Base-by-base conservation (phyloP, 768 basidiomycete genomes). In the Crepidotus variabilis region DNA sequence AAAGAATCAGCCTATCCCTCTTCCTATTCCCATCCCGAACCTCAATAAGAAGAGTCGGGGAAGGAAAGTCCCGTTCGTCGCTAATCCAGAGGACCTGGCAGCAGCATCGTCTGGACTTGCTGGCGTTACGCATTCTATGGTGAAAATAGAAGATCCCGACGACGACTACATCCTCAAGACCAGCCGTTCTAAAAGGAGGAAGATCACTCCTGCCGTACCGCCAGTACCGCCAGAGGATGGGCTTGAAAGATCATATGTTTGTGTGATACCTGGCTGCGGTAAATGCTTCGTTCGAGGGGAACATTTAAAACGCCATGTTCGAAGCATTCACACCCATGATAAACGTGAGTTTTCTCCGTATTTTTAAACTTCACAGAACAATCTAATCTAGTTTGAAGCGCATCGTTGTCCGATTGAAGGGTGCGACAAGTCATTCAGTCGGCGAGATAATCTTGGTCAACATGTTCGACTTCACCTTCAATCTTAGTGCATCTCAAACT, bases 231-330 rank as follows among this genome's bases (percentile, higher is more conserved):
- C 66, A 23, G 61, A 62, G 23, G 43, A 60, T 20, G 52, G 53
- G 1, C 64, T 63, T n/a, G 62, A 71, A 61, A 73, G 88, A 49
- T 75, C 79, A 24, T 87, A 84, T 67, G 75, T 81, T 57, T 93
- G 91, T 67, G 75, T 77, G 18, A 88, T 88, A 0, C 73, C 80
- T 0, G 88, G 82, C 0, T 94, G 92, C 62, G 84, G 83, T 16
- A 92, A 92, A 72, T 85, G 85, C 55, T 94, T 94, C 63, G 82
- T 82, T 35, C 76, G 92, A 1, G 82, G 85, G 1, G 90, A 92
- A 62, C 92, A 94, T 69, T 73, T 94, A 56, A 91, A 92, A 71
- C 74, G 92, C 23, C 92, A 93, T 72, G 79, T 92, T 18, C 70
- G 86, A 57, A 86, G 85, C 53, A 86, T 94, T 50, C 91, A 94